These are phyloP conservation scores for Halteria grandinella DNA, from an alignment of 73 alveolate genomes.

Conservation along the genomic window DNA sequence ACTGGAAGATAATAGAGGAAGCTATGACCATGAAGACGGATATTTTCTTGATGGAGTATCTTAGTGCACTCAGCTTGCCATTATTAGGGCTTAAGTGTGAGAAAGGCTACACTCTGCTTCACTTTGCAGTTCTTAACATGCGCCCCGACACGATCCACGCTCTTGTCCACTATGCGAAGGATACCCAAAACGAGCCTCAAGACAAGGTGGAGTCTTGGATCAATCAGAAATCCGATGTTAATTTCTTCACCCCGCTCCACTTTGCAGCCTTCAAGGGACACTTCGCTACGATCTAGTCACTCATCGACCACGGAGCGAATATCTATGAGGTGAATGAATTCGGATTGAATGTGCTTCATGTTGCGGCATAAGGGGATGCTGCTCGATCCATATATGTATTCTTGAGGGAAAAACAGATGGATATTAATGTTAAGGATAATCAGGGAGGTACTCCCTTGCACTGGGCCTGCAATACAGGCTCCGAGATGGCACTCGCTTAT, in stretches of 20 bases:
- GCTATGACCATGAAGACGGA: too few species aligned
- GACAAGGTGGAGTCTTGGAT: constrained; percentile 13
- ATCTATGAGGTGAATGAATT: not conserved
- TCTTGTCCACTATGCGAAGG: not conserved
- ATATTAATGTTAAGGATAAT: constrained; percentile 6
- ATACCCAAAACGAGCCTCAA: not conserved
- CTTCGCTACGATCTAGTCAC: not conserved
- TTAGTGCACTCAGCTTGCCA: too few species aligned
- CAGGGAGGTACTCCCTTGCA: constrained; percentile 43
- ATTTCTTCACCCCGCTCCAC: constrained; percentile 35
- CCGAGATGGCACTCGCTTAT: constrained; percentile 57
- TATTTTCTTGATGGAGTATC: too few species aligned
- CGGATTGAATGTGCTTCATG: constrained; percentile 53
- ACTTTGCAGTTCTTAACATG: constrained; percentile 25
- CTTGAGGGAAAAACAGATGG: not conserved
- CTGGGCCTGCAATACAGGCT: constrained; percentile 37
- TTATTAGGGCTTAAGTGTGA: too few species aligned
- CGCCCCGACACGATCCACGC: not conserved
- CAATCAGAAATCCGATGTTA: constrained; percentile 2
- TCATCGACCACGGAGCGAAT: constrained; percentile 18
- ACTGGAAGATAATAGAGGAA: too few species aligned
- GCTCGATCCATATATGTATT: constrained; percentile 35
- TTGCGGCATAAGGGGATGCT: constrained; percentile 46
- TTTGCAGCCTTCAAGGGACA: constrained; percentile 35
- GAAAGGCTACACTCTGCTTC: constrained; percentile 27